Evolutionary conservation across 2,329 filamentous ascomycete genomes (phyloP).

Genomic region (Calonectria multiphialidica): DNA sequence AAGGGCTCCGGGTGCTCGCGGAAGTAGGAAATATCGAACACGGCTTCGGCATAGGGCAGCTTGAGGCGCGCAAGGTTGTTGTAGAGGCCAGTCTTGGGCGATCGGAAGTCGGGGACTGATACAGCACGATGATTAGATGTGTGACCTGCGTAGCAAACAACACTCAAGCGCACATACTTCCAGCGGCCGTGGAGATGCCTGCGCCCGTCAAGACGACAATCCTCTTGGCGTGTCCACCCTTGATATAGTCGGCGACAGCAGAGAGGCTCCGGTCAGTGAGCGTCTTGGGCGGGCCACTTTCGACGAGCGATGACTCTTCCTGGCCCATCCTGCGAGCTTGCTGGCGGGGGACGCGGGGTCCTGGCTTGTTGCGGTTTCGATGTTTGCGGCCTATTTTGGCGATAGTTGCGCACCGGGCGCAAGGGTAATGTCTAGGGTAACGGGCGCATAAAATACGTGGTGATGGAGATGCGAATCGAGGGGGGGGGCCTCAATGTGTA

Average conservation of each 20-base stretch:
- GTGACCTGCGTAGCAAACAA: background rate
- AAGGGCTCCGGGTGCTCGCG: conserved; percentile 86
- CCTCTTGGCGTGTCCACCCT: conserved; percentile 71
- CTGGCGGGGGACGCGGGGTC: conserved; percentile 48
- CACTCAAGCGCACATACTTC: conserved; percentile 56
- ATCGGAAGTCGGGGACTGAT: conserved; percentile 92
- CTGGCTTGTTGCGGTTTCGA: conserved; percentile 50
- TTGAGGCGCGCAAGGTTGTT: conserved; percentile 89
- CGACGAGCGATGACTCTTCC: conserved; percentile 79
- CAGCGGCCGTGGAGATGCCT: conserved; percentile 83
- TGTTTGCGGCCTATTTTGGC: conserved; percentile 56
- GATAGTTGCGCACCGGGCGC: conserved; percentile 21
- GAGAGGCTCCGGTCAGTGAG: conserved; percentile 77
- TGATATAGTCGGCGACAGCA: conserved; percentile 85
- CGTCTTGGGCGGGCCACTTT: conserved; percentile 72
- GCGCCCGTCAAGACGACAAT: conserved; percentile 94
- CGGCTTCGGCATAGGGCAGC: conserved; percentile 89
- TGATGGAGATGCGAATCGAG: conserved; percentile 17
- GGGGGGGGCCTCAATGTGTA: conserved; percentile 3
- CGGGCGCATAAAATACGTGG: conserved; percentile 22
- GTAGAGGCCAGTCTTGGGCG: conserved; percentile 93
- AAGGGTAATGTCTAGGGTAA: conserved; percentile 4
- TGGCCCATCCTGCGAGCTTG: conserved; percentile 81
- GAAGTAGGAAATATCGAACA: conserved; percentile 95
- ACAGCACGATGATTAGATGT: background rate